Percentiles rank a stretch among this genome's conserved stretches.
These are phyloP conservation scores for Sungouiozyma ichnusensis DNA, from an alignment of 805 yeast species.

Conservation along the genomic window DNA sequence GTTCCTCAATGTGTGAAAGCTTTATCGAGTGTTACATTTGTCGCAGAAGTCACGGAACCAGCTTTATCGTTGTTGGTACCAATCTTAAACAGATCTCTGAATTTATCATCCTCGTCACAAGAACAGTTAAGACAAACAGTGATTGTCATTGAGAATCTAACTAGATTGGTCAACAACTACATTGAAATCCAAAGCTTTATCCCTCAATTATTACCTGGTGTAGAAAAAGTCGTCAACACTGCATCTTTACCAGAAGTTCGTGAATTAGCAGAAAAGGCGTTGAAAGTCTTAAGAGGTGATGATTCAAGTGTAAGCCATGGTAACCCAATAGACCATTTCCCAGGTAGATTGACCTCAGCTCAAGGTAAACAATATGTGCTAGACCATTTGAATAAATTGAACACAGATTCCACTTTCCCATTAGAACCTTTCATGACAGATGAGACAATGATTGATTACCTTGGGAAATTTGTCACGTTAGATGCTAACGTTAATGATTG, in stretches of 20 bases:
- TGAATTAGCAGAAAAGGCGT: conserved; percentile 82
- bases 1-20: conserved; percentile 85
- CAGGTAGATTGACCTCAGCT: conserved; percentile 55
- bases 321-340: conserved; percentile 43
- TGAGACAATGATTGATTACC: conserved; percentile 35
- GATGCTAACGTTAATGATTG: conserved; percentile 70
- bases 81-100: conserved; percentile 77
- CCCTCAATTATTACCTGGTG: conserved; percentile 85
- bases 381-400: conserved; percentile 13
- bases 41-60: conserved; percentile 97
- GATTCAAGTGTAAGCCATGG: conserved; percentile 40
- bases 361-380: conserved; percentile 40
- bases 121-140: conserved; percentile 96
- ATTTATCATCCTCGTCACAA: conserved; percentile 76
- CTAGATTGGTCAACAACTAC: conserved; percentile 88
- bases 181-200: conserved; percentile 82
- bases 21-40: conserved; percentile 88
- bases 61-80: conserved; percentile 86
- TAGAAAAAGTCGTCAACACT: conserved; percentile 73
- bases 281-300: conserved; percentile 72
- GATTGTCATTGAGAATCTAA: conserved; percentile 88
- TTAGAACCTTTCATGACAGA: conserved; percentile 19
- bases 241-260: conserved; percentile 96
- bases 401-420: conserved; percentile 6
- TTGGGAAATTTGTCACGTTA: conserved; percentile 43